Conservation (phyloP, 1,284 basidiomycete species). For the Anthracocystis setariae region DNA sequence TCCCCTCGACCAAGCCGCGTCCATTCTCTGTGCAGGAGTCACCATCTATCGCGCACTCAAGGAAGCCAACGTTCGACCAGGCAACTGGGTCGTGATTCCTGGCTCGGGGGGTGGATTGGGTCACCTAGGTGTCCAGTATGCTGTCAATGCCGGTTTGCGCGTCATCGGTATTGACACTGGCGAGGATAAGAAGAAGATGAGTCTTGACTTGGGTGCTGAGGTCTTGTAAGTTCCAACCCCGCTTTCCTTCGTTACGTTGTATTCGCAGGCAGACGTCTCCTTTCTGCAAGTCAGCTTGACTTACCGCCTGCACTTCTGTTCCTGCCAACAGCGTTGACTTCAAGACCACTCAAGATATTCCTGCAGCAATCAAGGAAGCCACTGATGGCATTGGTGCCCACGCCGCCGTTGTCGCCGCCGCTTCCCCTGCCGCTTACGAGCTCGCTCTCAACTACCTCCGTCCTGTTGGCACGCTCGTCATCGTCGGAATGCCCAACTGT, state of each 20-base stretch:
- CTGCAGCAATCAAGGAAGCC: slow-evolving; percentile 74
- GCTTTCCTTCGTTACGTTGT: too few species aligned
- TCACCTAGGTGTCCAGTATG: slow-evolving; percentile 57
- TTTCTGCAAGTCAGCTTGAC: too few species aligned
- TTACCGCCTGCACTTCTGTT: not conserved
- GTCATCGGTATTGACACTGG: slow-evolving; percentile 84
- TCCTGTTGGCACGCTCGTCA: slow-evolving; percentile 77
- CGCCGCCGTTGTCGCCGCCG: slow-evolving; percentile 69
- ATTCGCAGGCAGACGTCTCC: too few species aligned
- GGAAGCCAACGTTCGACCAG: slow-evolving; percentile 74
- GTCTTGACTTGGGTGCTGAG: slow-evolving; percentile 77
- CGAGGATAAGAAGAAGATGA: slow-evolving; percentile 79
- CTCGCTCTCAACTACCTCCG: slow-evolving; percentile 73
- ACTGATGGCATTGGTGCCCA: slow-evolving; percentile 78
- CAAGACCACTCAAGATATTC: slow-evolving; percentile 72
- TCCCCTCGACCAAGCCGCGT: slow-evolving; percentile 78
- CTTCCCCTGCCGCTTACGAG: slow-evolving; percentile 73
- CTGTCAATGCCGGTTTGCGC: slow-evolving; percentile 70
- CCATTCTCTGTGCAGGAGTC: slow-evolving; percentile 81
- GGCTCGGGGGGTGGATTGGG: slow-evolving; percentile 78
- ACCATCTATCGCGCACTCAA: slow-evolving; percentile 87
- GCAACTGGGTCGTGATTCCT: slow-evolving; percentile 83
- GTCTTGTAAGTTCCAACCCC: slow-evolving; percentile 69
- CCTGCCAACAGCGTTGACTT: slow-evolving; percentile 76
- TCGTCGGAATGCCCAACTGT: slow-evolving; percentile 76